Evolutionary conservation across 306 rosid genomes (phyloP).

Genomic region (Gastrolobium villosum): DNA sequence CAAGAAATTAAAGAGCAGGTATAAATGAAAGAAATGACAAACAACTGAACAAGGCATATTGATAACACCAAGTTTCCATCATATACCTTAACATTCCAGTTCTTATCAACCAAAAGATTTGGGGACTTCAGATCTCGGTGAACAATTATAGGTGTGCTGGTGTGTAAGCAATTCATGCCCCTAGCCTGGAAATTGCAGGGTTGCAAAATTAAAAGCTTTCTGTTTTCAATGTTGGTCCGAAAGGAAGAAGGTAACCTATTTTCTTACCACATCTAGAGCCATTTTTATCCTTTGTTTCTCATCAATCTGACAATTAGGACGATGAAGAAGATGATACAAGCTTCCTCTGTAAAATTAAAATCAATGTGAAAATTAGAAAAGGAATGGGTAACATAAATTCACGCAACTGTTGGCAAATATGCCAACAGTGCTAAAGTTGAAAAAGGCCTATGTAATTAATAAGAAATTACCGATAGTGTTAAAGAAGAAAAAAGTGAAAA

Average conservation of each 20-base stretch:
- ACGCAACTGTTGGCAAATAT: background rate
- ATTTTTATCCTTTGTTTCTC: conserved; percentile 94
- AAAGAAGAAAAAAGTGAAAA: conserved; percentile 7
- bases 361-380: conserved; percentile 2
- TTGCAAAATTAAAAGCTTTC: conserved; percentile 43
- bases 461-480: conserved; percentile 9
- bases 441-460: conserved; percentile 27
- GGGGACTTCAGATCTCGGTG: conserved; percentile 99
- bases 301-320: conserved; percentile 86
- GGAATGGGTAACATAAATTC: conserved; percentile 12
- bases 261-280: conserved; percentile 98
- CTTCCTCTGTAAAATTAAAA: conserved; percentile 78
- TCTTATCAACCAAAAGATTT: conserved; percentile 95
- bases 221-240: conserved; percentile 26
- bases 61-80: conserved; percentile 40
- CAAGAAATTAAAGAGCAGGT: conserved; percentile 22
- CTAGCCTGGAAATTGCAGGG: conserved; percentile 74
- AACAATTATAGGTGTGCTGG: conserved; percentile 92
- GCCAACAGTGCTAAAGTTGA: conserved; percentile 37
- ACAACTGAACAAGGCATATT: background rate
- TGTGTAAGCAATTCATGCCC: conserved; percentile 99
- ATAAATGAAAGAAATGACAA: conserved; percentile 35
- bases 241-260: conserved; percentile 29
- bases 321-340: conserved; percentile 89
- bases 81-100: conserved; percentile 97